Base-by-base conservation (phyloP, 495 filamentous ascomycete genomes). In the Cairneyella variabilis region DNA sequence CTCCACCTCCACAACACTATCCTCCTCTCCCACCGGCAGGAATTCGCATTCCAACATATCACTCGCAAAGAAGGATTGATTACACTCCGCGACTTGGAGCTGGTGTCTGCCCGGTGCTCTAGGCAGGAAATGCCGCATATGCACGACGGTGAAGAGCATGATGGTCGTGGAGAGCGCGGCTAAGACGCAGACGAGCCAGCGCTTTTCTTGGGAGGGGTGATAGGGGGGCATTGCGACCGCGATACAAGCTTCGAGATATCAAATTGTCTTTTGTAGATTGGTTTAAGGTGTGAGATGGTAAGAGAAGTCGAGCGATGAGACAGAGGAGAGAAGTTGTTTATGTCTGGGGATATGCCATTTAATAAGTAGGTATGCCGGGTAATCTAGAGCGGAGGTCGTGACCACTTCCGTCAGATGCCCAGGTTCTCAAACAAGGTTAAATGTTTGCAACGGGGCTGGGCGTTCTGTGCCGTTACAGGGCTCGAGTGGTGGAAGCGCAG, bases 81-180 rank as follows among this genome's bases (percentile, higher is more conserved):
- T 36, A n/a, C 47, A 49, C 2, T 36, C 12, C 0, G 14, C n/a
- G 28, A 18, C 18, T 32, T 32, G 44, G 8, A 16, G 4, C 2
- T 44, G 41, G 41, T 44, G 41, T 44, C 41, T 14, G 20, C 20
- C 14, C 39, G 43, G 22, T 17, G 3, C 9, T 2, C 17, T 36
- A 37, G 54, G 47, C 11, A 57, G 9, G 8, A 57, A 34, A 51
- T 57, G 54, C 22, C 54, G 37, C 32, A 57, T 17, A 38, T 51
- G 54, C 10, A 57, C 47, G 20, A 46, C 54, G 10, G 54, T 57
- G 20, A 49, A 51, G 39, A 57, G 54, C 54, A 57, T 51, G n/a
- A 57, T 44, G 16, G 54, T 57, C 9, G 48, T 51, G 14, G 46
- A 51, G 3, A 51, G 14, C 2, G 47, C 54, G 8, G 54, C 54